Evolutionary conservation across 23 red algal species (phyloP).

Genomic region (Gracilaria caudata): DNA sequence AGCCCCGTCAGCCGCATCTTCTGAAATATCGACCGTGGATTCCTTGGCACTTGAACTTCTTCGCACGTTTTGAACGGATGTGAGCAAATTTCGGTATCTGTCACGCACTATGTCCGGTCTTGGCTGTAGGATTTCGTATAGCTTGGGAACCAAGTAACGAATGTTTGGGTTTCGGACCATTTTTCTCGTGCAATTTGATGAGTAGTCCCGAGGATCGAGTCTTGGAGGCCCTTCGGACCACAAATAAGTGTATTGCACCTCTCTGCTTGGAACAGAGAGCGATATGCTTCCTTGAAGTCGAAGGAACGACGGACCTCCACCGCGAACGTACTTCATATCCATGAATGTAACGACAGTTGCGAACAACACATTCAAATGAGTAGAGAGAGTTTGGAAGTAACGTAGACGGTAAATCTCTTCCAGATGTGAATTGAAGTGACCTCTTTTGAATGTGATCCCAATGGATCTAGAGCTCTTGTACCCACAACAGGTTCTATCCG

Average conservation of each 20-base stretch:
- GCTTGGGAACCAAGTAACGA: not conserved
- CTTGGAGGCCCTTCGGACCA: not conserved
- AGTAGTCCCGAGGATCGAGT: not conserved
- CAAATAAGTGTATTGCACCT: not conserved
- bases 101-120: too few relatives aligned
- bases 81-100: too few relatives aligned
- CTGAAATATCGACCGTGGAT: not conserved
- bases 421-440: too few relatives aligned
- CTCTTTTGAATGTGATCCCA: too few relatives aligned
- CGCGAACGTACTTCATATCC: not conserved
- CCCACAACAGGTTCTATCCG: not conserved
- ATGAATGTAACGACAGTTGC: conserved; percentile 9
- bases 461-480: not conserved
- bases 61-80: too few relatives aligned
- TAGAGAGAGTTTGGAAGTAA: not conserved
- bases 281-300: not conserved
- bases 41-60: too few relatives aligned
- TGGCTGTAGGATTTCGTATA: not conserved
- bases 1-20: not conserved
- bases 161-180: not conserved
- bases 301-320: conserved; percentile 3
- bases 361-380: not conserved
- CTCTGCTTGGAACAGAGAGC: not conserved
- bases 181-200: not conserved
- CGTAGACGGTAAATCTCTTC: too few relatives aligned